phyloP scores from a whole-genome alignment of 2,329 filamentous ascomycete genomes.

The Claviceps sp. region DNA sequence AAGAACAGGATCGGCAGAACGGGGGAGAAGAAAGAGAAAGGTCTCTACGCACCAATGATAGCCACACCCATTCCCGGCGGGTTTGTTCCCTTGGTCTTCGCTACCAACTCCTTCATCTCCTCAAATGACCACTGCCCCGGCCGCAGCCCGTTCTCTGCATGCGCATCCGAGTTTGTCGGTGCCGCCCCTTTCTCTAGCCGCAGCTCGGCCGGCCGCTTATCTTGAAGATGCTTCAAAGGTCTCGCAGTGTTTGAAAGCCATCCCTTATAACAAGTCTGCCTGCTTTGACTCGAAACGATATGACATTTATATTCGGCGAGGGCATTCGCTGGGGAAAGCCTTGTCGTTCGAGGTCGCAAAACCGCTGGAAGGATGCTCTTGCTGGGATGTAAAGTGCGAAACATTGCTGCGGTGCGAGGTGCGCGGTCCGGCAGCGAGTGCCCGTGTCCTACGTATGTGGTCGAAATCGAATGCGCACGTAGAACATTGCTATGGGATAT shows the following conservation, averaged over 20 bases:
- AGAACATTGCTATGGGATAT: too few species aligned
- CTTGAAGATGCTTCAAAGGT: too few species aligned
- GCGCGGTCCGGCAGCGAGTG: background rate
- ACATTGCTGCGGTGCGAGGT: background rate
- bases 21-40: background rate
- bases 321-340: too few species aligned
- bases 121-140: constrained; percentile 34
- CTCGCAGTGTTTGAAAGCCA: too few species aligned
- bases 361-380: background rate
- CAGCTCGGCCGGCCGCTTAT: too few species aligned
- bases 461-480: too few species aligned
- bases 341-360: background rate
- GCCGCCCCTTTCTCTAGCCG: background rate
- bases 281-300: too few species aligned
- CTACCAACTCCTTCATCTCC: constrained; percentile 29
- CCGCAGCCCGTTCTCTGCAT: background rate
- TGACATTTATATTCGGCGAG: too few species aligned
- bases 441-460: too few species aligned
- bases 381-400: background rate
- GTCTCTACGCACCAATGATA: constrained; percentile 30
- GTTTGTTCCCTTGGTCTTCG: constrained; percentile 10
- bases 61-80: constrained; percentile 9
- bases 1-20: background rate
- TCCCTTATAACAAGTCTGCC: too few species aligned
- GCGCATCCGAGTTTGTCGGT: too few species aligned